Evolutionary conservation across 306 rosid species (phyloP).

Genomic region (Clitoria ternatea): DNA sequence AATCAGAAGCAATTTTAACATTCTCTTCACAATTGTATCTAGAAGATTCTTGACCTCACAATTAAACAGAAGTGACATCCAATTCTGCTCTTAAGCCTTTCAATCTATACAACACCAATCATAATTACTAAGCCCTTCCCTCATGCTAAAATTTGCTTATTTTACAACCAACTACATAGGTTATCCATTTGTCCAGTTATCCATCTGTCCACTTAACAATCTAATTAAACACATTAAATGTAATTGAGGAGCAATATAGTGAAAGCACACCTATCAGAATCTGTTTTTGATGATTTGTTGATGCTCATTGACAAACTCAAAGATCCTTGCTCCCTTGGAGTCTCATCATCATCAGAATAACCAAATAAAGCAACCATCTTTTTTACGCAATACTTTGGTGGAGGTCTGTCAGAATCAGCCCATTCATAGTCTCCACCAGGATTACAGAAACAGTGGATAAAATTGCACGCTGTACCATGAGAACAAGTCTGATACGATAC

Average conservation of each 20-base stretch:
- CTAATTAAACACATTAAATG: not conserved
- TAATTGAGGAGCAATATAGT: not conserved
- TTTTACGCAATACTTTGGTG: conserved; percentile 76
- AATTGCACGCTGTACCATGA: conserved; percentile 88
- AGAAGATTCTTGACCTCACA: not conserved
- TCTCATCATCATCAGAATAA: conserved; percentile 48
- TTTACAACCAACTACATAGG: not conserved
- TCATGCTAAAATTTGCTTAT: not conserved
- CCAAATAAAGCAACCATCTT: conserved; percentile 83
- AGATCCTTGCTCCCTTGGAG: conserved; percentile 32
- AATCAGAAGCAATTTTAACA: not conserved
- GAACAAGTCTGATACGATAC: conserved; percentile 70
- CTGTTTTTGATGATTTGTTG: no score
- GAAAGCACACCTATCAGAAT: conserved; percentile 52
- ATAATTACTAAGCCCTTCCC: not conserved
- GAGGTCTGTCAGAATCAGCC: conserved; percentile 88
- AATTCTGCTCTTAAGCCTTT: not conserved
- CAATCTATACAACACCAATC: not conserved
- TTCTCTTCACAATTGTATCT: not conserved
- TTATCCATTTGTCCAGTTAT: conserved; percentile 7
- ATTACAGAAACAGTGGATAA: conserved; percentile 90
- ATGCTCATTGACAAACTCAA: conserved; percentile 22
- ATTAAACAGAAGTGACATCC: not conserved
- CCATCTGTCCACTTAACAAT: no score
- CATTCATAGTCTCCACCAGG: conserved; percentile 97